Conservation (phyloP, 1,139 yeast genomes). For the Tardiomyces blankii region DNA sequence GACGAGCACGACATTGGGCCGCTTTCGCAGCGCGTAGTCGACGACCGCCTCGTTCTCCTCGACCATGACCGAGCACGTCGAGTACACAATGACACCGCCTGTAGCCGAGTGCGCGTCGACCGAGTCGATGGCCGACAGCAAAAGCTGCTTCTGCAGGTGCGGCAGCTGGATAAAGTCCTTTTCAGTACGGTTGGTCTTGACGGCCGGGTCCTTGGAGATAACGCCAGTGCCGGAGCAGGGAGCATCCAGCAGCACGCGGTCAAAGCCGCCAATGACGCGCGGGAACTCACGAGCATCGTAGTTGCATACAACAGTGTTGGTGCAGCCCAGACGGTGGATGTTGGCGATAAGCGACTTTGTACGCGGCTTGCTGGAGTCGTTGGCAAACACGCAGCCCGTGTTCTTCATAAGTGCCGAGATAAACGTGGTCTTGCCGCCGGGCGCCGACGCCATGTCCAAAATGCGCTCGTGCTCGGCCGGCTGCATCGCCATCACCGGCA, state of each 20-base stretch:
- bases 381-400: constrained; percentile 95
- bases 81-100: constrained; percentile 92
- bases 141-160: constrained; percentile 86
- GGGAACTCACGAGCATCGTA: constrained; percentile 99
- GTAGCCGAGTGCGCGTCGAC: constrained; percentile 86
- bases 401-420: constrained; percentile 95
- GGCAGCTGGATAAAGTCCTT: constrained; percentile 96
- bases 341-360: constrained; percentile 95
- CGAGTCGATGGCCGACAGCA: constrained; percentile 92
- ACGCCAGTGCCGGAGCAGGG: constrained; percentile 99
- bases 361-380: constrained; percentile 92
- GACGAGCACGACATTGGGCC: constrained; percentile 92
- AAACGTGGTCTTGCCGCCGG: constrained; percentile 98
- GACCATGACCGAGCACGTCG: constrained; percentile 96
- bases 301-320: constrained; percentile 92
- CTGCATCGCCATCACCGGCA: constrained; percentile 95
- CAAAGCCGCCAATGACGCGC: constrained; percentile 96
- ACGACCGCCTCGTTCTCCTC: constrained; percentile 98
- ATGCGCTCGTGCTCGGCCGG: constrained; percentile 95
- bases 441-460: constrained; percentile 99
- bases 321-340: constrained; percentile 93
- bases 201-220: constrained; percentile 93
- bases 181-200: constrained; percentile 87
- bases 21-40: constrained; percentile 91
- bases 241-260: constrained; percentile 89